Conservation (phyloP, 2,329 filamentous ascomycete genomes). For the Epichloe gansuensis region DNA sequence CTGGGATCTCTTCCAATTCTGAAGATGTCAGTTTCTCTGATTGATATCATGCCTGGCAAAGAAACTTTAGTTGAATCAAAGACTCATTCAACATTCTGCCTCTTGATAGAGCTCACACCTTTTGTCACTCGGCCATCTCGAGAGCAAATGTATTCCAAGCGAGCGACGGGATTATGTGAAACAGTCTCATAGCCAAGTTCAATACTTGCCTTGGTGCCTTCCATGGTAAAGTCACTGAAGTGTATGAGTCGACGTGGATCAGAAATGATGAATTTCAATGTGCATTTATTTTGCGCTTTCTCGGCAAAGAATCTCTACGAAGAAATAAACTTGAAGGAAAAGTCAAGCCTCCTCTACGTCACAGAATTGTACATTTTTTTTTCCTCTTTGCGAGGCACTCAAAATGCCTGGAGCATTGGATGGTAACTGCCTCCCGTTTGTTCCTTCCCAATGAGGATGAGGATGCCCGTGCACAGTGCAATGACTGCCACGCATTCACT, state of each 20-base stretch:
- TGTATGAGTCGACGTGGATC: neutral
- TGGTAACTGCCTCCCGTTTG: neutral
- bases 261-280: neutral
- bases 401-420: neutral
- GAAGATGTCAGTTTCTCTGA: slow-evolving; percentile 19
- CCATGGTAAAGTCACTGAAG: neutral
- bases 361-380: neutral
- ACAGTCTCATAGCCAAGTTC: neutral
- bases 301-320: neutral
- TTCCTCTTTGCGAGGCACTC: neutral
- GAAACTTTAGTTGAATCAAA: neutral
- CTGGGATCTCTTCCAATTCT: slow-evolving; percentile 23
- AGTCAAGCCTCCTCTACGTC: neutral
- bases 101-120: neutral
- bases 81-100: neutral
- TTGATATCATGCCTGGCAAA: slow-evolving; percentile 14
- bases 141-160: slow-evolving; percentile 4
- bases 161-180: neutral
- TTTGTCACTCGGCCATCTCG: slow-evolving; percentile 1
- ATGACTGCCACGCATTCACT: neutral
- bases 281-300: neutral
- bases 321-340: too few species aligned
- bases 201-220: neutral
- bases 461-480: neutral
- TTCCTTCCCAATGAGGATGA: neutral